Evolutionary conservation across 768 basidiomycete species (phyloP), one percentile per base, ranked within the genome.

Genomic region (Serendipita sp.): DNA sequence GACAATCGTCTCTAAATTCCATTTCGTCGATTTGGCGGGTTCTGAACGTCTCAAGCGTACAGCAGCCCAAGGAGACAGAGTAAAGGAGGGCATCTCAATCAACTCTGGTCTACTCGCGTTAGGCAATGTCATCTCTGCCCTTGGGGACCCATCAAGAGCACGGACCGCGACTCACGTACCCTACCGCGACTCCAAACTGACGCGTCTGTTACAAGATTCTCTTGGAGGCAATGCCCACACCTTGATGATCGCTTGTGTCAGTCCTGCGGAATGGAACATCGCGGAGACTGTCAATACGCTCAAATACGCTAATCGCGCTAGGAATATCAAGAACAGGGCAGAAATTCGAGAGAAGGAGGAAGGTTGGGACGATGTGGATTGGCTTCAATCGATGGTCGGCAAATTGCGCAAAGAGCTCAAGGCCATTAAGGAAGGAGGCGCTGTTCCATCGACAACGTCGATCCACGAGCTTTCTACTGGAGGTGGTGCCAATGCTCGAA

Each of bases 71-170:
- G 96, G 96, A 3, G 95, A 97, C 67, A 87, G 95, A 64, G 91
- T 95, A 74, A 98, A 92, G 73, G 96, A 97, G 75, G 95, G 95
- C n/a, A 96, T 96, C 63, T 92, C 91, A 33, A 98, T 98, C 77
- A 99, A 99, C 77, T 88, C 90, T 66, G 96, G 96, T 66, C 83
- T 99, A 37, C 81, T 93, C 40, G 95, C 96, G 16, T 81, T 99
- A 23, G 96, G 96, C 52, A 99, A 99, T 73, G 96, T 99, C 70
- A 98, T 99, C 65, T 97, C 95, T 66, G 92, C 94, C 0, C 85
- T 98, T 18, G 95, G 91, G 4, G 95, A 98, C 74, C 95, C 95
- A 34, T 79, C 88, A 45, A 90, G 90, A 73, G 83, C 88, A 18
- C 78, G 89, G 70, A 88, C 87, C 27, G 85, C 85, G 18, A 84